phyloP scores from a whole-genome alignment of 1,284 basidiomycete species.

The Pascua sp. region DNA sequence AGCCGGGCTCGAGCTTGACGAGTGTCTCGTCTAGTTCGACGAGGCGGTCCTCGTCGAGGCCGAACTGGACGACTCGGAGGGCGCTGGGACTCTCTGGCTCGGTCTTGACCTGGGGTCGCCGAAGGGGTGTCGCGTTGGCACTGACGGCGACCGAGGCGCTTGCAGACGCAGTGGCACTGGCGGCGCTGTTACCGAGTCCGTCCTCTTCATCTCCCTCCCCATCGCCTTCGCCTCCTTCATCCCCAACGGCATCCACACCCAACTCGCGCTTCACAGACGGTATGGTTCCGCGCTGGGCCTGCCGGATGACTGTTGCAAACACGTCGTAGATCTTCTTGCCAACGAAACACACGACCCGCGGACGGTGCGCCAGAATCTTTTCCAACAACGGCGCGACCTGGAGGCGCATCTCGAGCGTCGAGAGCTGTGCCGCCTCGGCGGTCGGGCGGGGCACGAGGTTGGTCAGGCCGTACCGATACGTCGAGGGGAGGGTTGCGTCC shows the following conservation, averaged over 20 bases:
- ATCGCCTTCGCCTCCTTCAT: neutral
- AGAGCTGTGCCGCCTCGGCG: constrained; percentile 56
- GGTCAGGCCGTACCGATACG: constrained; percentile 59
- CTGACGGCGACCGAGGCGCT: neutral
- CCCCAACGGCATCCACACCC: constrained; percentile 1
- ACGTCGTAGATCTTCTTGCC: constrained; percentile 66
- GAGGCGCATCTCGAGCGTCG: constrained; percentile 55
- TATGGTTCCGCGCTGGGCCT: neutral
- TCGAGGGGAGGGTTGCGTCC: constrained; percentile 31
- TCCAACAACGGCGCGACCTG: constrained; percentile 56
- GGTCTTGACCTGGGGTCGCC: neutral
- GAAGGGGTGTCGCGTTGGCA: neutral
- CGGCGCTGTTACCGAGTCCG: neutral
- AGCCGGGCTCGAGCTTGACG: neutral
- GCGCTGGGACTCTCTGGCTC: no score
- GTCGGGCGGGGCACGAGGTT: constrained; percentile 62
- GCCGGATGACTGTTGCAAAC: constrained; percentile 49
- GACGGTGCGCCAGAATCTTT: constrained; percentile 59
- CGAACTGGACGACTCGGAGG: no score
- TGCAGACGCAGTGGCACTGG: no score
- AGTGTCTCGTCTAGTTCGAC: neutral
- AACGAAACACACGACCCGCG: constrained; percentile 65
- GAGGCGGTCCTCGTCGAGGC: neutral
- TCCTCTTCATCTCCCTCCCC: neutral
- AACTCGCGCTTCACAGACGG: neutral